Evolutionary conservation across 2,329 filamentous ascomycete species (phyloP), one percentile per base, ranked within the genome.

Genomic region (Malbranchea zuffiana): DNA sequence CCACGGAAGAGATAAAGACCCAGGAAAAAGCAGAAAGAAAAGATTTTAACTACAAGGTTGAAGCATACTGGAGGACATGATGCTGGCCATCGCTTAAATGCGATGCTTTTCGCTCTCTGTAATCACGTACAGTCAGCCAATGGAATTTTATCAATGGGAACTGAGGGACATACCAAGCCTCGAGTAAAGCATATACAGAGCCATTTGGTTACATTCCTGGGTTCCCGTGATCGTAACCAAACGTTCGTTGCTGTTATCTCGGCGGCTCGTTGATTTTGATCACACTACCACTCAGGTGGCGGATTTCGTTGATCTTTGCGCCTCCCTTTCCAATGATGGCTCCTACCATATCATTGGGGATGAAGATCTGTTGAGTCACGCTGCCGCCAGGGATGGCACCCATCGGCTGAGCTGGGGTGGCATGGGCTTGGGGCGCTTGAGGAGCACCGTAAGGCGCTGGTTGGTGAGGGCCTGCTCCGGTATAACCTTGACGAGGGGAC

Each of bases 231-330:
- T 93, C 11, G 90, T 98, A 40, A 98, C 90, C 42, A 98, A 69
- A 45, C 90, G 80, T 68, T 98, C 90, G 55, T 96, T 98, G 71
- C 85, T 96, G 65, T 93, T 96, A 62, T 96, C 90, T 60, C 95
- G 90, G 1, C n/a, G 90, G 90, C 60, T 98, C 90, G 59, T 98
- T 96, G 71, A 98, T 98, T 71, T 98, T 98, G 62, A 98, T 96
- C 31, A 98, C 87, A 65, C 88, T 96, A 50, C 88, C 90, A 60
- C 83, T 92, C 51, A 98, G 78, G 60, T 95, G 86, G 50, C 90
- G 79, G 48, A 98, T 98, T 65, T 98, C 90, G 57, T 98, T 98
- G 71, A 98, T 98, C 74, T 98, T 98, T 39, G 86, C 83, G 47
- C 90, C 90, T 44, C 90, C 90, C 67, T 98, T 98, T 54, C 90